Percentiles rank a stretch among this genome's conserved stretches.
These are phyloP conservation scores for Coleophoma crateriformis DNA, from an alignment of 2,329 filamentous ascomycete species.

Conservation along the genomic window DNA sequence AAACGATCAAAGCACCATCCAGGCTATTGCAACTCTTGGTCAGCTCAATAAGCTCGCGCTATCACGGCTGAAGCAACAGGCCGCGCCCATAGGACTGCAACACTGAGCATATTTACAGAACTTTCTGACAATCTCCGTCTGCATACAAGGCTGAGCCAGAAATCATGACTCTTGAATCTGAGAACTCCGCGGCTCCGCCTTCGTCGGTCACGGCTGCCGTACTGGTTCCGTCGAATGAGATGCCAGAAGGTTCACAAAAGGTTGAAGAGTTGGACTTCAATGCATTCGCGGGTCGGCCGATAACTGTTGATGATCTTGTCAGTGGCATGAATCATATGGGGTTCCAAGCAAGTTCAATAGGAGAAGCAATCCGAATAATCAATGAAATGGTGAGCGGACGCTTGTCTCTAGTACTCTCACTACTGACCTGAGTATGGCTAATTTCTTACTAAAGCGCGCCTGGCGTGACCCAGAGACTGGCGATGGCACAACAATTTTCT, in stretches of 20 bases:
- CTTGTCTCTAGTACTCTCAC: conserved; percentile 77
- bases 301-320: conserved; percentile 82
- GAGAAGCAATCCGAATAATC: conserved; percentile 84
- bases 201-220: conserved; percentile 71
- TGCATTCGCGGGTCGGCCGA: conserved; percentile 63
- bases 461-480: conserved; percentile 78
- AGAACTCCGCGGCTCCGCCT: conserved; percentile 41
- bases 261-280: conserved; percentile 94
- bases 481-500: conserved; percentile 84
- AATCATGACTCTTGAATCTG: too few species aligned
- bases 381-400: conserved; percentile 80
- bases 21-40: too few species aligned
- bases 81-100: too few species aligned
- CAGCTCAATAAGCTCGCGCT: too few species aligned
- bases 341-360: conserved; percentile 75
- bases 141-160: too few species aligned
- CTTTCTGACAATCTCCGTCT: too few species aligned
- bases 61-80: too few species aligned
- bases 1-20: too few species aligned
- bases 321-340: conserved; percentile 81
- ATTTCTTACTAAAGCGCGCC: conserved; percentile 73
- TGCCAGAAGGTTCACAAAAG: conserved; percentile 71
- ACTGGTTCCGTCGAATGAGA: conserved; percentile 74
- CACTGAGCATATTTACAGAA: too few species aligned
- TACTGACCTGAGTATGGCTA: conserved; percentile 76